Conservation (phyloP, 495 filamentous ascomycete species). For the Aspergillus indologenus region DNA sequence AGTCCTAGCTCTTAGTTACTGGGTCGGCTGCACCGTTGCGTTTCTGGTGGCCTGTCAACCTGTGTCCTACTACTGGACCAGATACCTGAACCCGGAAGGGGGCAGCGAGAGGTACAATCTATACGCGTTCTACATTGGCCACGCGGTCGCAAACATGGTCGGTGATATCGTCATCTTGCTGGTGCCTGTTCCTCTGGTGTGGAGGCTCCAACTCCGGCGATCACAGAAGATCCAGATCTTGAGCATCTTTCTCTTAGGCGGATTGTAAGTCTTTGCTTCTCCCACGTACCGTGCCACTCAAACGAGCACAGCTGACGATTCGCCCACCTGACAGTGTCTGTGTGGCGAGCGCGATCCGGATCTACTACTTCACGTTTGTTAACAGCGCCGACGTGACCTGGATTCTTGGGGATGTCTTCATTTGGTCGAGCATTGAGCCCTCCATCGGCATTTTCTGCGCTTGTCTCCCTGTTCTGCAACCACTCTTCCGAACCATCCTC, state of each 20-base stretch:
- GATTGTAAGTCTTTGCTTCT: conserved; percentile 30
- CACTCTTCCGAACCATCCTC: conserved; percentile 17
- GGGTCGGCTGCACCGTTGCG: conserved; percentile 9
- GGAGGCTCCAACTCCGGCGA: conserved; percentile 31
- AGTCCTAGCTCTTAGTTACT: conserved; percentile 11
- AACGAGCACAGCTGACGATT: not conserved
- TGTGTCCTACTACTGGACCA: conserved; percentile 14
- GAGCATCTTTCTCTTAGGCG: conserved; percentile 39
- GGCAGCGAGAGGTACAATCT: conserved; percentile 11
- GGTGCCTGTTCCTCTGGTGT: conserved; percentile 39
- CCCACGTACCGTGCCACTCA: conserved; percentile 3
- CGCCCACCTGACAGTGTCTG: conserved; percentile 16
- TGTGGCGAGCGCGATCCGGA: conserved; percentile 21
- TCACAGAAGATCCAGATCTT: conserved; percentile 34
- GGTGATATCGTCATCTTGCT: conserved; percentile 41
- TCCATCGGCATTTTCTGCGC: conserved; percentile 44
- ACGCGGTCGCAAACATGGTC: conserved; percentile 21
- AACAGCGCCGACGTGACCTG: conserved; percentile 24
- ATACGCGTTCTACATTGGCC: conserved; percentile 13
- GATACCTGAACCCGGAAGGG: conserved; percentile 7
- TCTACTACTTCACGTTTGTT: conserved; percentile 15
- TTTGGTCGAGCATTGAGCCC: conserved; percentile 46
- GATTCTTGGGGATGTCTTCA: conserved; percentile 31
- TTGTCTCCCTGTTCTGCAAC: conserved; percentile 32
- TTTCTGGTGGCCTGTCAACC: conserved; percentile 13